Base-by-base conservation (phyloP, 1,284 basidiomycete genomes). In the Ustanciosporium gigantosporum region DNA sequence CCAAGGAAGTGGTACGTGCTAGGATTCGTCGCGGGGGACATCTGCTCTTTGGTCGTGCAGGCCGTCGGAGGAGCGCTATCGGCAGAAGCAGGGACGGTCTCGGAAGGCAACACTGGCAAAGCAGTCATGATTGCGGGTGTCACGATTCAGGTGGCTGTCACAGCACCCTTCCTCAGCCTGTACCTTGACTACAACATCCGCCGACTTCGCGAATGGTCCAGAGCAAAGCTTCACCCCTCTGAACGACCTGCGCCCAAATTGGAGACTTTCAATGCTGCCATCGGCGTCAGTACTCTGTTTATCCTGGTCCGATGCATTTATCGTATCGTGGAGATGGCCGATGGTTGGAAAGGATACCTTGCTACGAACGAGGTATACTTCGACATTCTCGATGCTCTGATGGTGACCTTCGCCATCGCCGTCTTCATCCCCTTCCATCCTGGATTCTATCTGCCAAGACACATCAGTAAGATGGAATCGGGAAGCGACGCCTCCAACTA, bases 131-230 rank as follows among this genome's bases (percentile, higher is more conserved):
- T 65, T 16, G 50, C 56, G 13, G 61, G 61, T 59, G 61, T 65
- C 17, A 46, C 36, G 14, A 34, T 59, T 17, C 61, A 65, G 17
- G 61, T 65, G 2, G 52, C 46, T 4, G 61, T 65, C 3, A 59
- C 61, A 1, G 61, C 55, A 1, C 61, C 61, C 1, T 65, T 65
- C 41, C 13, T 65, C 27, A 8, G 39, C 13, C 43, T 58, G 5
- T 65, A 52, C 36, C 32, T 65, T 27, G 61, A 65, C 37, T 65
- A 65, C 56, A 59, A 59, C 55, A 14, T 55, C 2, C 50, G 61
- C 4, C 45, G 61, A 15, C 46, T 58, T 4, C 39, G 45, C 25
- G 47, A 62, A 17, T 62, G 59, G 59, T 27, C 43, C 23, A 46
- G 25, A 22, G 14, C 25, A 14, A 21, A n/a, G 2, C 19, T 53